Conservation (phyloP, 2,329 filamentous ascomycete species). For the Aschersonia sp. region DNA sequence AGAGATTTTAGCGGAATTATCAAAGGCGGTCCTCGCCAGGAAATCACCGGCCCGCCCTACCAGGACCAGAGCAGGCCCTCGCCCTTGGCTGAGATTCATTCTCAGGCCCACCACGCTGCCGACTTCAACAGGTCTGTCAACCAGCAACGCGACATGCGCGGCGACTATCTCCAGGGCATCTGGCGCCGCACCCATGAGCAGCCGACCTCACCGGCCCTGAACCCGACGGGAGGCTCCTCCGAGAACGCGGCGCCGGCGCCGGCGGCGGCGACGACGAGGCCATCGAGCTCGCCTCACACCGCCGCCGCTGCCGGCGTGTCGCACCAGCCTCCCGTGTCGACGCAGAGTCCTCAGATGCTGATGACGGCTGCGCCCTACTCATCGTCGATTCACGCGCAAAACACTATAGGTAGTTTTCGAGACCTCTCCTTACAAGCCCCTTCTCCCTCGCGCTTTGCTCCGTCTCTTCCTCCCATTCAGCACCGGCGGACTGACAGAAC, state of each 20-base stretch:
- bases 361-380: slow-evolving; percentile 53
- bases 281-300: slow-evolving; percentile 43
- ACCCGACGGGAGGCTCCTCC: slow-evolving; percentile 13
- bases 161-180: slow-evolving; percentile 63
- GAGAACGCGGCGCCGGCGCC: slow-evolving; percentile 6
- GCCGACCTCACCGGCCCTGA: slow-evolving; percentile 34
- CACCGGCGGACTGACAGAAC: no score
- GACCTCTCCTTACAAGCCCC: slow-evolving; percentile 14
- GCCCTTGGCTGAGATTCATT: slow-evolving; percentile 62
- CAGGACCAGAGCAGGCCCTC: slow-evolving; percentile 72
- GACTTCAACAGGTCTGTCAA: slow-evolving; percentile 82
- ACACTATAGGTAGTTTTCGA: slow-evolving; percentile 51
- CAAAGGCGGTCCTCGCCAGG: slow-evolving; percentile 70
- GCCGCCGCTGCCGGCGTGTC: slow-evolving; percentile 36
- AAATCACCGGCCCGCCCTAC: slow-evolving; percentile 76
- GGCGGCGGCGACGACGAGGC: slow-evolving; percentile 32
- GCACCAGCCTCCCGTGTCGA: slow-evolving; percentile 42
- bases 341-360: slow-evolving; percentile 52
- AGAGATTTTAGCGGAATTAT: slow-evolving; percentile 71
- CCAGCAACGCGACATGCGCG: slow-evolving; percentile 63
- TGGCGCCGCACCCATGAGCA: slow-evolving; percentile 78
- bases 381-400: slow-evolving; percentile 56
- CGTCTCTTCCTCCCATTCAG: slow-evolving; percentile 9
- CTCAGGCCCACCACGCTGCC: slow-evolving; percentile 74
- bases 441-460: slow-evolving; percentile 15